A percentile compares a stretch with the other conserved stretches of the same genome.
These are phyloP conservation scores for Clarireedia homoeocarpa DNA, from an alignment of 2,329 filamentous ascomycete genomes.

Conservation along the genomic window DNA sequence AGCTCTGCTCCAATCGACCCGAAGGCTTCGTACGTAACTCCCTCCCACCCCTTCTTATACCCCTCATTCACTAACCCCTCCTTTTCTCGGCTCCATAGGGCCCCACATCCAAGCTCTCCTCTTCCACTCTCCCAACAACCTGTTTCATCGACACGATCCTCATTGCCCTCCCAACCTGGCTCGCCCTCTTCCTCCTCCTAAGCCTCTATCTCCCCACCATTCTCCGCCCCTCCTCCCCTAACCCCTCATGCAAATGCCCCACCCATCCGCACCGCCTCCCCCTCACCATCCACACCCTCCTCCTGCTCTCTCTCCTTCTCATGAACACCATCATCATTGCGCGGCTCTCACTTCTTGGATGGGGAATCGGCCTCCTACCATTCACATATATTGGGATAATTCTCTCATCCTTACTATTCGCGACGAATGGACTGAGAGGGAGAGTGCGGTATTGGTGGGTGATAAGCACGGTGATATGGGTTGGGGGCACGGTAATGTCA, in stretches of 20 bases:
- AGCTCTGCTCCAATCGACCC: too few relatives aligned
- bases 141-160: constrained; percentile 32
- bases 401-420: constrained; percentile 20
- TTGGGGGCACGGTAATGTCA: constrained; percentile 25
- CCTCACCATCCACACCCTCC: constrained; percentile 25
- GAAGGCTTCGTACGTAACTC: too few relatives aligned
- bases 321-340: constrained; percentile 31
- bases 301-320: constrained; percentile 26
- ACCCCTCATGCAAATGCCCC: constrained; percentile 17
- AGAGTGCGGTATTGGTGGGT: constrained; percentile 22
- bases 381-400: constrained; percentile 29
- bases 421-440: constrained; percentile 18
- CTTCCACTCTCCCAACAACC: constrained; percentile 29
- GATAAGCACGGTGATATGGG: constrained; percentile 26
- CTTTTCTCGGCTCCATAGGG: constrained; percentile 18
- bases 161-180: constrained; percentile 30
- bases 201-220: constrained; percentile 19
- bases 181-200: constrained; percentile 25
- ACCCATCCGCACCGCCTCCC: neutral
- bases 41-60: too few relatives aligned
- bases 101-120: constrained; percentile 28
- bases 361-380: constrained; percentile 30
- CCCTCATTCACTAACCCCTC: too few relatives aligned
- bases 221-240: constrained; percentile 20
- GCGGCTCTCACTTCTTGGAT: constrained; percentile 25